These are phyloP conservation scores for Phytophthora aleatoria DNA, from an alignment of 352 stramenopile genomes.

Conservation along the genomic window DNA sequence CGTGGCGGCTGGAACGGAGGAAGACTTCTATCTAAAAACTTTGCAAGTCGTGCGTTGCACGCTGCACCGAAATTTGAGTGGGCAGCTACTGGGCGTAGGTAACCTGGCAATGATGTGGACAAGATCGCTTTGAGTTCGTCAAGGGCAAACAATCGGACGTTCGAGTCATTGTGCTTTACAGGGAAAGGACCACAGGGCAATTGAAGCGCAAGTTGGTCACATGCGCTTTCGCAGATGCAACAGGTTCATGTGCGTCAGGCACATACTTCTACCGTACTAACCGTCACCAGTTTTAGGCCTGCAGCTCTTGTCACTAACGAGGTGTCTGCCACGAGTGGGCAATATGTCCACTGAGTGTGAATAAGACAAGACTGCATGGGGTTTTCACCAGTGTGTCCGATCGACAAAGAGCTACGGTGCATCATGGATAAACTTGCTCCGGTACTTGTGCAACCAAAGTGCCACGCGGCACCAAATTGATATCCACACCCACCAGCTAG, in stretches of 20 bases:
- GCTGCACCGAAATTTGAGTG: slow-evolving; percentile 26
- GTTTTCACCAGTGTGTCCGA: slow-evolving; percentile 3
- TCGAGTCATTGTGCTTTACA: slow-evolving; percentile 17
- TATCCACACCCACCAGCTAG: neutral
- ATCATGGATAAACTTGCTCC: neutral
- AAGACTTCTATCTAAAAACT: slow-evolving; percentile 2
- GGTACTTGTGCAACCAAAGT: neutral
- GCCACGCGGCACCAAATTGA: neutral
- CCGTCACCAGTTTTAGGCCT: slow-evolving; percentile 7
- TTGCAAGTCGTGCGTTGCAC: slow-evolving; percentile 11
- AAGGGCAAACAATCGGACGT: slow-evolving; percentile 22
- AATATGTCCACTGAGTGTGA: no score
- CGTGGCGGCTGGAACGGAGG: slow-evolving; percentile 16
- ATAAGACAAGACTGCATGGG: neutral
- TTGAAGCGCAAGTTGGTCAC: slow-evolving; percentile 8
- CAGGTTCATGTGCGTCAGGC: slow-evolving; percentile 4
- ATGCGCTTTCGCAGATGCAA: slow-evolving; percentile 3
- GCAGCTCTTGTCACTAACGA: neutral
- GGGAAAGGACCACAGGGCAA: slow-evolving; percentile 19
- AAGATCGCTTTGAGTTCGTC: slow-evolving; percentile 9
- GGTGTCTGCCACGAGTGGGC: neutral
- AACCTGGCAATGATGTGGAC: slow-evolving; percentile 22
- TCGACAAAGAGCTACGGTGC: neutral
- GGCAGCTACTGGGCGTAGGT: slow-evolving; percentile 17
- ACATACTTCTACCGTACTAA: slow-evolving; percentile 2